phyloP scores from a whole-genome alignment of 208 protist genomes.

The Dictyostelium gargantuum region DNA sequence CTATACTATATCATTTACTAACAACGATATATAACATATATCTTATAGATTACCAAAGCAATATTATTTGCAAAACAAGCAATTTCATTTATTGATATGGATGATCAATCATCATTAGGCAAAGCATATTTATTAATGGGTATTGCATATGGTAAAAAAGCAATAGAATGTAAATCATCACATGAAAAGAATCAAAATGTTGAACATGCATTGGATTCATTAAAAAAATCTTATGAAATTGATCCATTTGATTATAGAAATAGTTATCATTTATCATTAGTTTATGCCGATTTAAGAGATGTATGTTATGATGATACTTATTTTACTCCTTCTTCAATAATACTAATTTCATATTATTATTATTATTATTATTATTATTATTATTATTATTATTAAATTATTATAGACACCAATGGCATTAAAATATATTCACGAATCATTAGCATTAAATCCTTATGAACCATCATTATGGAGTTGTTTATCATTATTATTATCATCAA shows the following conservation, averaged over 20 bases:
- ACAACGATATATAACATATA: background rate
- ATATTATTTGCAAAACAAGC: constrained; percentile 33
- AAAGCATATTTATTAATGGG: constrained; percentile 45
- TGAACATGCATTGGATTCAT: background rate
- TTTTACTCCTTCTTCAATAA: background rate
- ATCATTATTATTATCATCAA: constrained; percentile 18
- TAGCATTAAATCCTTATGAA: constrained; percentile 17
- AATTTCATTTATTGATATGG: background rate
- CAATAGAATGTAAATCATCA: constrained; percentile 33
- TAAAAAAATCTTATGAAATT: constrained; percentile 9
- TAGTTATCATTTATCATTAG: constrained; percentile 41
- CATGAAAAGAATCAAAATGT: constrained; percentile 40
- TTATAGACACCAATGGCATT: constrained; percentile 15
- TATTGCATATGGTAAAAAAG: constrained; percentile 44
- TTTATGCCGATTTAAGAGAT: constrained; percentile 50
- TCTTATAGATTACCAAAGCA: constrained; percentile 29
- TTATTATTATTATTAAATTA: background rate
- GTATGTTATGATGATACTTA: too few species aligned
- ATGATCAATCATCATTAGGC: background rate
- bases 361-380: background rate
- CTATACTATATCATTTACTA: background rate
- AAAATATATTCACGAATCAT: constrained; percentile 46
- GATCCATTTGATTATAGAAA: constrained; percentile 29
- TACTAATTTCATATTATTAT: background rate
- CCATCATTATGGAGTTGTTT: constrained; percentile 18